Evolutionary conservation across 2,329 filamentous ascomycete species (phyloP), one percentile per base, ranked within the genome.

Genomic region (Grosmannia serpens): DNA sequence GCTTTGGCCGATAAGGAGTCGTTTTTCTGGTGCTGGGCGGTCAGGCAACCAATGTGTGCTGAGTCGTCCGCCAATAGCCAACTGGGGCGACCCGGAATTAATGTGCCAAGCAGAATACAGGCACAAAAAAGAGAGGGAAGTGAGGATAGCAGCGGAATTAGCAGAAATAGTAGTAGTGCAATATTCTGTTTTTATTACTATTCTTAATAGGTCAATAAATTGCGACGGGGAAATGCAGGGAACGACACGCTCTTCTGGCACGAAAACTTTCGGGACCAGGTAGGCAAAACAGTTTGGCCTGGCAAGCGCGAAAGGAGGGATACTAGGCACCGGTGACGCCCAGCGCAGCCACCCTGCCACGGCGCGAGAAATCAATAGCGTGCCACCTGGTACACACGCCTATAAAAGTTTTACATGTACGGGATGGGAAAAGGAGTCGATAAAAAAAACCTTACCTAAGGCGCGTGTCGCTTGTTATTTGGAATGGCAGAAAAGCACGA

Each of bases 381-480:
- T n/a, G n/a, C n/a, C n/a, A n/a, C n/a, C n/a, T n/a, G n/a, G n/a
- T n/a, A n/a, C n/a, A n/a, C n/a, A n/a, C n/a, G n/a, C n/a, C n/a
- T n/a, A n/a, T n/a, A n/a, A n/a, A n/a, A n/a, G n/a, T n/a, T n/a
- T n/a, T n/a, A n/a, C n/a, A n/a, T 17, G 10, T 17, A 7, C 10
- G 64, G 64, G 64, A 64, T 62, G 62, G 58, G 58, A 54, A 56
- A 27, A 38, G 26, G 20, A 56, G 56, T 60, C 66, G 44, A 51
- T 17, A 41, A 31, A 64, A 66, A 64, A 64, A 64, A 67, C 69
- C 68, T 70, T 69, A 70, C 68, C 68, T 70, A 69, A 67, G 67
- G 65, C 62, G 65, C 62, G 61, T 44, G 61, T 57, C 51, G 58
- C 46, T 61, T 57, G 57, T 65, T 60, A 61, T 53, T 59, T 58